Evolutionary conservation across 495 filamentous ascomycete genomes (phyloP), one percentile per base, ranked within the genome.

Genomic region (Neurospora sp.): DNA sequence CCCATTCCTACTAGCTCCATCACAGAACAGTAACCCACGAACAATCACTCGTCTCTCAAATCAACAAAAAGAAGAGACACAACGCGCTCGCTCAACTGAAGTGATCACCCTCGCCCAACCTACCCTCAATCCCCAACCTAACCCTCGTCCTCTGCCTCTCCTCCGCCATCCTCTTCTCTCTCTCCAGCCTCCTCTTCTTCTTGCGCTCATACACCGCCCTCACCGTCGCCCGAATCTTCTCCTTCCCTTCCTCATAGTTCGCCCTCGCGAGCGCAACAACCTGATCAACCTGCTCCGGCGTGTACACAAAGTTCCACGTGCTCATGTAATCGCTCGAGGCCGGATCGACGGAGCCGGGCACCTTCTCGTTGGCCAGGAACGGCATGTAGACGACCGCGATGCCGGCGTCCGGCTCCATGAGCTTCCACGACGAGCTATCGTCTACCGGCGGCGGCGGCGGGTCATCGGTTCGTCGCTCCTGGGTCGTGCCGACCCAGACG

Each of bases 261-360:
- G 93, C 93, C 73, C 89, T 87, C 1, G 96, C 94, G 9, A 99
- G 87, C 27, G 87, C 87, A 10, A 96, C 90, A 0, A 95, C 91
- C 31, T 87, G 86, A 70, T 97, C 94, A 68, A 98, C 86, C 77
- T 98, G 90, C 72, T 93, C 87, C 0, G 94, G 92, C 41, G 92
- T 94, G 81, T 97, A 98, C 59, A 97, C 89, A 79, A 98, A 98
- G 80, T 98, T 99, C 96, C 96, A 98, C 1, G 96, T 99, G 75
- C 89, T 92, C 81, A 98, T 87, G 84, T 94, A 99, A 69, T 94
- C 92, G 72, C 88, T 89, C 14, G 85, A 88, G 41, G 91, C 88
- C 0, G 96, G 95, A 78, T 97, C 90, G 37, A 98, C 91, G 69
- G 88, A 91, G 7, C 86, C 86, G 6, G 68, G 74, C 1, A 95